Conservation (phyloP, 2,329 filamentous ascomycete genomes). For the Arachnopeziza araneosa region DNA sequence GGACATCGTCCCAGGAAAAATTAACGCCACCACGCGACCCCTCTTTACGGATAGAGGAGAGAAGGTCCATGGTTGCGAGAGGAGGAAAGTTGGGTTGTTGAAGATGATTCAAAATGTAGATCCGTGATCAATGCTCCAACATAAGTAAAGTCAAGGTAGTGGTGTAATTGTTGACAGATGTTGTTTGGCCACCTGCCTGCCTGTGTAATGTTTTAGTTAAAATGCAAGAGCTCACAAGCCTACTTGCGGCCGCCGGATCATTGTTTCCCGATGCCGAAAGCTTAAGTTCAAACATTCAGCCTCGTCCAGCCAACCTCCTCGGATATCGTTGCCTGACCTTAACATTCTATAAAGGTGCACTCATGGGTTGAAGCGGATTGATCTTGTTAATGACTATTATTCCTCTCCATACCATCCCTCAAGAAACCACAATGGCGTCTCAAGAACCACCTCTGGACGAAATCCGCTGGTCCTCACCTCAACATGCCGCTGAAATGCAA, state of each 20-base stretch:
- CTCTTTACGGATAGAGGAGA: constrained; percentile 83
- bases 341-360: too few relatives aligned
- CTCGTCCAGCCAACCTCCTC: neutral
- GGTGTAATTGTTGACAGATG: neutral
- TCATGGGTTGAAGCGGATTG: too few relatives aligned
- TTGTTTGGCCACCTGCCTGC: neutral
- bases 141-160: too few relatives aligned
- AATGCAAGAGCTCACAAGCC: too few relatives aligned
- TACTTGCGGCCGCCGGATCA: neutral
- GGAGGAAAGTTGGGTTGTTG: too few relatives aligned
- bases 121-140: too few relatives aligned
- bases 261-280: neutral
- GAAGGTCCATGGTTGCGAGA: constrained; percentile 68
- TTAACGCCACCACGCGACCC: constrained; percentile 91
- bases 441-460: constrained; percentile 56
- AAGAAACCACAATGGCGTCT: constrained; percentile 40
- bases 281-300: neutral
- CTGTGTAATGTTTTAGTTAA: too few relatives aligned
- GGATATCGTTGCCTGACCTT: too few relatives aligned
- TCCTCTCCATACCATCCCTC: too few relatives aligned
- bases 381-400: too few relatives aligned
- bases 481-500: constrained; percentile 41
- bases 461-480: constrained; percentile 58
- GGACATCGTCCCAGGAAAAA: constrained; percentile 95
- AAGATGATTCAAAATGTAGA: too few relatives aligned